These are phyloP conservation scores for Amaranthus palmeri DNA, from an alignment of 148 eudicot species.

Conservation along the genomic window DNA sequence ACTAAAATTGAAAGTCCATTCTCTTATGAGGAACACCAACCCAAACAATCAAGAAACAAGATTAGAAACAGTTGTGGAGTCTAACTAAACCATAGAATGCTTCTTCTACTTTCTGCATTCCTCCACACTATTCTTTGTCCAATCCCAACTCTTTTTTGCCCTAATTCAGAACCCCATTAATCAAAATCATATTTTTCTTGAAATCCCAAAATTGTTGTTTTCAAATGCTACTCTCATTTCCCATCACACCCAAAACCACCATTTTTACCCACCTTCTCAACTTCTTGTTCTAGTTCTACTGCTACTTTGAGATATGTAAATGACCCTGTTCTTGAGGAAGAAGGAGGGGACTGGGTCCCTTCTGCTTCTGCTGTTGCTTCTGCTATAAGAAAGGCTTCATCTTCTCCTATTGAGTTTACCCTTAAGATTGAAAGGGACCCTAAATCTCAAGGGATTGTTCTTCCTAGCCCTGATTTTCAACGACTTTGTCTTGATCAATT, in stretches of 20 bases:
- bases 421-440: constrained; percentile 57
- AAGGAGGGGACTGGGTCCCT: constrained; percentile 31
- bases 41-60: neutral
- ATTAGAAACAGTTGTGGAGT: neutral
- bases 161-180: constrained; percentile 2
- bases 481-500: constrained; percentile 76
- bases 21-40: neutral
- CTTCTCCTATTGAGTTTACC: constrained; percentile 74
- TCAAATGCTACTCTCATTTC: constrained; percentile 11
- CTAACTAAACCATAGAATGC: constrained; percentile 5
- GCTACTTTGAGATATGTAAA: constrained; percentile 31
- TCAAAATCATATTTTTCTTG: neutral
- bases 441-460: constrained; percentile 41
- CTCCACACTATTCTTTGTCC: constrained; percentile 27
- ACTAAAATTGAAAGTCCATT: neutral
- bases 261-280: constrained; percentile 3
- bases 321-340: constrained; percentile 29
- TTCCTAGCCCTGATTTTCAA: constrained; percentile 84
- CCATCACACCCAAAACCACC: constrained; percentile 21
- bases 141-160: constrained; percentile 12
- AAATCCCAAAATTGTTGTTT: constrained; percentile 18
- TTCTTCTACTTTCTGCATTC: constrained; percentile 26
- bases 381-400: constrained; percentile 60
- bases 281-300: neutral
- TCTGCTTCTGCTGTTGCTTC: constrained; percentile 75